A percentile compares a stretch with the other conserved stretches of the same genome.
phyloP scores from a whole-genome alignment of 192 early-diverging fungal species.

The Backusella morwellensis region DNA sequence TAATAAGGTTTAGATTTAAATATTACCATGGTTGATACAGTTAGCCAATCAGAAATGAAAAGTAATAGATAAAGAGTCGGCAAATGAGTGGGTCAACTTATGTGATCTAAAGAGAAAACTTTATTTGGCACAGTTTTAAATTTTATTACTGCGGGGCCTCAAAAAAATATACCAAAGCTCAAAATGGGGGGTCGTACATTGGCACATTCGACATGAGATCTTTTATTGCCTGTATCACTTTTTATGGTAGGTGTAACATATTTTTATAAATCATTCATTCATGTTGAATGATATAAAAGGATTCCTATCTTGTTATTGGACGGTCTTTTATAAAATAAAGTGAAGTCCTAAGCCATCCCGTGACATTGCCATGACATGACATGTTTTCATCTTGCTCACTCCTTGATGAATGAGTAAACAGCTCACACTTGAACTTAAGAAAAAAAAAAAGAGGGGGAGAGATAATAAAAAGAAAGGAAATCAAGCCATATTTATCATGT shows the following conservation, averaged over 20 bases:
- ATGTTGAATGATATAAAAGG: too few species aligned
- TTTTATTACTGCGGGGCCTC: neutral
- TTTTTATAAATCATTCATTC: neutral
- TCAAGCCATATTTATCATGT: neutral
- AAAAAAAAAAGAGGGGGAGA: neutral
- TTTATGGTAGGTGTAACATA: neutral
- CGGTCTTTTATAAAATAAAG: neutral
- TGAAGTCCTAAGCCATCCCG: neutral
- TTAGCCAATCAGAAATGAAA: neutral
- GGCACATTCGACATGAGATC: neutral
- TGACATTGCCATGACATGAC: neutral
- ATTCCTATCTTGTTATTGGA: neutral
- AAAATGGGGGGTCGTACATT: neutral
- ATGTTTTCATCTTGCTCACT: neutral
- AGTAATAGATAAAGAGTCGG: neutral
- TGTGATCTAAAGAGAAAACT: slow-evolving; percentile 3
- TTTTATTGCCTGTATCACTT: neutral
- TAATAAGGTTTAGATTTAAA: neutral
- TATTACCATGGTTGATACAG: neutral
- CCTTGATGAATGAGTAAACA: neutral
- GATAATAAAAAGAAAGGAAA: too few species aligned
- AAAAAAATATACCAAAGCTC: neutral
- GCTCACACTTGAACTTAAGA: neutral
- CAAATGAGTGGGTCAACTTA: neutral
- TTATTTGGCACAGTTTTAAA: neutral